phyloP scores from a whole-genome alignment of 2,329 filamentous ascomycete genomes.

The Talaromyces sp. region DNA sequence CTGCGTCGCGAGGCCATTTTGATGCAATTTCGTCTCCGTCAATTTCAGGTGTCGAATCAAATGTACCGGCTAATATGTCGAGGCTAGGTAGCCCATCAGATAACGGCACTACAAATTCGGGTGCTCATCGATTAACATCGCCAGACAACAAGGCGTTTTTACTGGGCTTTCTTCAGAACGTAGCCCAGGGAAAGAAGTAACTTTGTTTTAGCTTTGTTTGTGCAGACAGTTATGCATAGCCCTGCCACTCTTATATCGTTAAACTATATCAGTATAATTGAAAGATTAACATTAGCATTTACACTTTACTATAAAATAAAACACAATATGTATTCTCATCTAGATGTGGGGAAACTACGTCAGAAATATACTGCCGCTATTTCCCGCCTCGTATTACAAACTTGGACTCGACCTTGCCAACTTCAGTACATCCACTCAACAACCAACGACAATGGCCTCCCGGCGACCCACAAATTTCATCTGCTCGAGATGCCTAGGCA shows the following conservation, averaged over 20 bases:
- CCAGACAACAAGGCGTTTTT: conserved; percentile 71
- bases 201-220: background rate
- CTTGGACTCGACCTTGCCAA: background rate
- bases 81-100: conserved; percentile 6
- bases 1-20: background rate
- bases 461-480: conserved; percentile 17
- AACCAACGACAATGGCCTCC: conserved; percentile 21
- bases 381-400: background rate
- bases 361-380: background rate
- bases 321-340: too few species aligned
- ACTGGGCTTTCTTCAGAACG: conserved; percentile 64
- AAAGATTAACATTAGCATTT: background rate
- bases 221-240: background rate
- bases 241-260: background rate
- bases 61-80: background rate
- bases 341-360: background rate
- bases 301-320: background rate
- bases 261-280: background rate
- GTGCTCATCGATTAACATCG: conserved; percentile 37
- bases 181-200: conserved; percentile 36
- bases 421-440: background rate
- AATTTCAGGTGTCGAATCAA: conserved; percentile 5
- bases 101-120: conserved; percentile 1
- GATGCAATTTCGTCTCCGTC: conserved; percentile 7
- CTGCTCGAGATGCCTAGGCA: conserved; percentile 25